A percentile compares a stretch with the other conserved stretches of the same genome.
Conservation (phyloP, 352 stramenopile species). For the Globisporangium echinulatum region DNA sequence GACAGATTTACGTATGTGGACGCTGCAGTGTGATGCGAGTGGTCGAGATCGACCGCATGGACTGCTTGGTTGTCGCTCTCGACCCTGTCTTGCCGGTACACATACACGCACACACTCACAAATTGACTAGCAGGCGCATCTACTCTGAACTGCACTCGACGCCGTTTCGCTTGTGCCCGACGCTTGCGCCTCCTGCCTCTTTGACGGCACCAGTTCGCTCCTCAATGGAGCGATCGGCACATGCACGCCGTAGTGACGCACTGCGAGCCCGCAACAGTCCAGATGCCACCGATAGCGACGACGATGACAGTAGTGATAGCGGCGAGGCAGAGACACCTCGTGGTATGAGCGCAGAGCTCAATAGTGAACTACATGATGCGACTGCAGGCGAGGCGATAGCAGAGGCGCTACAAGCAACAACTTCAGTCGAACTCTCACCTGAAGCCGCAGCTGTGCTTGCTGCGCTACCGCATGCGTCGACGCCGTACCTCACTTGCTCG, state of each 20-base stretch:
- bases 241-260: not conserved
- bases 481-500: constrained; percentile 70
- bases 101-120: not conserved
- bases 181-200: too few species aligned
- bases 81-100: not conserved
- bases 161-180: not conserved
- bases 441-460: constrained; percentile 8
- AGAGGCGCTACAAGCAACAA: not conserved
- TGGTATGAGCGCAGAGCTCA: not conserved
- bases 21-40: not conserved
- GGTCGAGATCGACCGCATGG: not conserved
- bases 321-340: not conserved
- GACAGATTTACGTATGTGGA: too few species aligned
- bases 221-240: not conserved
- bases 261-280: not conserved
- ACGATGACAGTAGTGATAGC: not conserved
- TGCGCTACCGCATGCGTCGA: constrained; percentile 28
- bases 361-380: not conserved
- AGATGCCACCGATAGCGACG: not conserved
- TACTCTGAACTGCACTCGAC: not conserved
- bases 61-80: not conserved
- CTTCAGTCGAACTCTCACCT: not conserved
- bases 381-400: not conserved
- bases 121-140: not conserved
- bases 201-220: not conserved